phyloP scores from a whole-genome alignment of 1,139 yeast genomes.

The Saccharomyces pastorianus region DNA sequence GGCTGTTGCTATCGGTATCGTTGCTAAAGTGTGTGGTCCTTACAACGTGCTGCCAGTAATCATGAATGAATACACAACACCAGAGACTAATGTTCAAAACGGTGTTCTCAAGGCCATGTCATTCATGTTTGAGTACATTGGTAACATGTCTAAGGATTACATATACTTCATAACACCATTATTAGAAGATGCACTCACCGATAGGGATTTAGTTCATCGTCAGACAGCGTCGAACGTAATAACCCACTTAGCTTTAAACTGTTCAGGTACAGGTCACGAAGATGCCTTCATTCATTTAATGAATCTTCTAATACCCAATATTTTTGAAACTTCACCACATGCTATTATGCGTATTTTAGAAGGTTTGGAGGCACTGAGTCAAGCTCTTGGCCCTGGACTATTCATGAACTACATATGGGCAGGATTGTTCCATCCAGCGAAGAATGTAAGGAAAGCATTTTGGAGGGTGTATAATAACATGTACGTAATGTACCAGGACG shows the following conservation, averaged over 20 bases:
- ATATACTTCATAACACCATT: conserved; percentile 74
- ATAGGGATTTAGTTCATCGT: conserved; percentile 85
- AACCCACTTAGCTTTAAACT: conserved; percentile 71
- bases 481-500: conserved; percentile 66
- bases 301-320: conserved; percentile 72
- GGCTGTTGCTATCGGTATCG: conserved; percentile 96
- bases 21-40: conserved; percentile 89
- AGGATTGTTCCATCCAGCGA: conserved; percentile 90
- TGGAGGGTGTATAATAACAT: conserved; percentile 79
- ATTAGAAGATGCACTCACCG: conserved; percentile 83
- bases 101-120: conserved; percentile 89
- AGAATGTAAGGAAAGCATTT: conserved; percentile 73
- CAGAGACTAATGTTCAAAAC: conserved; percentile 89
- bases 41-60: conserved; percentile 93
- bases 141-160: conserved; percentile 75
- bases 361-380: conserved; percentile 66
- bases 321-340: conserved; percentile 92
- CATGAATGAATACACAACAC: conserved; percentile 91
- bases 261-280: conserved; percentile 66
- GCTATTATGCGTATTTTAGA: conserved; percentile 78
- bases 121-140: conserved; percentile 90
- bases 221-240: conserved; percentile 93
- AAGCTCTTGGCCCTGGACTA: conserved; percentile 68
- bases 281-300: conserved; percentile 69
- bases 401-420: conserved; percentile 73